phyloP scores from a whole-genome alignment of 176 grass and related monocot species.

The Sorghum bicolor region Sorghum_bicolor_NCBIv3 NC_012872.2:61318001-61318500 shows the following conservation, averaged over 20 bases:
- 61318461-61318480: constrained; percentile 45
- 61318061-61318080: background rate
- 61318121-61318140: background rate
- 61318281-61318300: constrained; percentile 55
- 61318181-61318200: constrained; percentile 82
- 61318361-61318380: constrained; percentile 60
- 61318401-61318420: constrained; percentile 41
- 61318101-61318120: background rate
- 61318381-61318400: constrained; percentile 66
- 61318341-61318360: constrained; percentile 89
- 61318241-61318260: constrained; percentile 44
- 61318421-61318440: constrained; percentile 55
- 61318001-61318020: too few species aligned
- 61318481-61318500: constrained; percentile 67
- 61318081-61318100: background rate
- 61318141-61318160: constrained; percentile 12
- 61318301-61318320: constrained; percentile 51
- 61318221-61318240: constrained; percentile 27
- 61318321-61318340: constrained; percentile 53
- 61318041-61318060: background rate
- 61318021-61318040: background rate
- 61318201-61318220: constrained; percentile 76
- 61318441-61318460: constrained; percentile 40
- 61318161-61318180: constrained; percentile 79
- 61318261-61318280: constrained; percentile 68